Evolutionary conservation across 805 yeast genomes (phyloP).

Genomic region (Cyberlindnera sargentensis): DNA sequence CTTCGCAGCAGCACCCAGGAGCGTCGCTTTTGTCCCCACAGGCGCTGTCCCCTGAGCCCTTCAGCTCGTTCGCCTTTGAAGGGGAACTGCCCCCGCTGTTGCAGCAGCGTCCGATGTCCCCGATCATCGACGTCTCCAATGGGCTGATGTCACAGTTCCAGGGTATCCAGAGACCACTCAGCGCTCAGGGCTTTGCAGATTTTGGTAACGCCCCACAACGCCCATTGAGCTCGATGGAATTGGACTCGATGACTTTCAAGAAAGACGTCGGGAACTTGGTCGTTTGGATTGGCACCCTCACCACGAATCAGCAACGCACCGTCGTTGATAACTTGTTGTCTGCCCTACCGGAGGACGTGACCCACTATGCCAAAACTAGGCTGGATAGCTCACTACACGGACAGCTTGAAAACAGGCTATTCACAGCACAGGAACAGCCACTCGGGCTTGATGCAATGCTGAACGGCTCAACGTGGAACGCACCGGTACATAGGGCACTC

Average conservation of each 20-base stretch:
- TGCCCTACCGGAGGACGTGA: conserved; percentile 43
- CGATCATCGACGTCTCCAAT: conserved; percentile 17
- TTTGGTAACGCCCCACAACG: conserved; percentile 15
- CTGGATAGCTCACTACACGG: conserved; percentile 25
- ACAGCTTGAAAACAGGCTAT: conserved; percentile 8
- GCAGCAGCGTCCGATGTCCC: conserved; percentile 19
- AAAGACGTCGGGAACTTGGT: conserved; percentile 44
- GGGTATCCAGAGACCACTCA: conserved; percentile 18
- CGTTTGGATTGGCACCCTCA: conserved; percentile 44
- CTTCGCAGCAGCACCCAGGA: conserved; percentile 32
- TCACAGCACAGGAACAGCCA: conserved; percentile 25
- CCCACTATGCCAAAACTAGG: conserved; percentile 41
- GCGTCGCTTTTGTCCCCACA: conserved; percentile 32
- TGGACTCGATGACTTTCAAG: conserved; percentile 32
- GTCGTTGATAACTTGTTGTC: conserved; percentile 49
- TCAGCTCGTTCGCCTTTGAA: conserved; percentile 15
- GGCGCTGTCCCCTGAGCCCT: conserved; percentile 7
- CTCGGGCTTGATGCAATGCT: conserved; percentile 33
- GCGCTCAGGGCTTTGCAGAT: conserved; percentile 21
- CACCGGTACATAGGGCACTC: conserved; percentile 12
- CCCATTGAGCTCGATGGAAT: conserved; percentile 25
- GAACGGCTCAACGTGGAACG: conserved; percentile 8
- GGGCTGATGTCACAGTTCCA: conserved; percentile 10
- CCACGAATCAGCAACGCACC: conserved; percentile 43
- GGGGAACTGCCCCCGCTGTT: conserved; percentile 2